Base-by-base conservation (phyloP, 1,284 basidiomycete species). In the Papiliotrema flavescens region DNA sequence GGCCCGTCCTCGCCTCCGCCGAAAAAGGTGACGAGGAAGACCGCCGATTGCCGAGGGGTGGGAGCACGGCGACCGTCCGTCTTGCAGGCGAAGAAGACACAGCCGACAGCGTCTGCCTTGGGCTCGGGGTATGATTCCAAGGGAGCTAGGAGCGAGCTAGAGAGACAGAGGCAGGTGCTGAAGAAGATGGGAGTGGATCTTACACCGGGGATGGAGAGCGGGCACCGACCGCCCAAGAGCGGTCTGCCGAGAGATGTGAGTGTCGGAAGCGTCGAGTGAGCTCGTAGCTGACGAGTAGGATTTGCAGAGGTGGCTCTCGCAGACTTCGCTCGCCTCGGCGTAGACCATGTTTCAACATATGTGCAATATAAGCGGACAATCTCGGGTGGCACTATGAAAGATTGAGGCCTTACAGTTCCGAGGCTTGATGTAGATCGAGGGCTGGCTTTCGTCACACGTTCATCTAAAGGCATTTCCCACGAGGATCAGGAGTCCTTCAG, bases 191-290 rank as follows among this genome's bases (percentile, higher is more conserved):
- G 50, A 32, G 32, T 47, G 9, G 51, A 53, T 47, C 26, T 53
- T 35, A 53, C 51, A 3, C 51, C 45, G 15, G 51, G 51, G 35
- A 53, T 53, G 51, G 44, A 47, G 23, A 17, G 13, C 39, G 51
- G 51, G 6, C 15, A 34, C 3, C 5, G 51, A 32, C 51, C 51
- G n/a, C 44, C 51, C 4, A 53, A 53, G 36, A 53, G 44, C 19
- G 51, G 51, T 22, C 22, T 53, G n/a, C 51, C 51, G n/a, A 46
- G 19, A 22, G 15, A 17, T 8, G 50, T 51, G 40, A 51, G 49
- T 43, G 46, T 3, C 13, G 22, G 17, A 23, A 19, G 15, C n/a
- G 5, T 7, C 14, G 32, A 35, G 5, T 35, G n/a, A 7, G 32
- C 34, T 6, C 11, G 28, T 32, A 11, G 32, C 46, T 47, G 46